Evolutionary conservation across 306 rosid species (phyloP).

Genomic region (Calophaca sinica): DNA sequence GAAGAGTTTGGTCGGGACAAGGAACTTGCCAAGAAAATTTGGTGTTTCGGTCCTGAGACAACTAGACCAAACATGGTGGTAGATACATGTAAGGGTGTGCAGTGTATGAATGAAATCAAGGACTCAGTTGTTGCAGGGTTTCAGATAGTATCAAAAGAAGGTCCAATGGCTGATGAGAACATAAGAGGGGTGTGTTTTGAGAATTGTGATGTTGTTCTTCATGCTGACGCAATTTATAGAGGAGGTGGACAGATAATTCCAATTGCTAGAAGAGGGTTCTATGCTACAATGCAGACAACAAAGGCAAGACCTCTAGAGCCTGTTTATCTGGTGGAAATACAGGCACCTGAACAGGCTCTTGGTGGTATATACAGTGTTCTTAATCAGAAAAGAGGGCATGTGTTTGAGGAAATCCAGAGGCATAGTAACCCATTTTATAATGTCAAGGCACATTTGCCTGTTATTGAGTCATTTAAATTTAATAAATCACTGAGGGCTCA

Average conservation of each 20-base stretch:
- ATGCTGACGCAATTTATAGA: slow-evolving; percentile 74
- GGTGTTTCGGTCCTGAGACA: slow-evolving; percentile 81
- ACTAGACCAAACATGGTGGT: slow-evolving; percentile 78
- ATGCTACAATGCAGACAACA: slow-evolving; percentile 52
- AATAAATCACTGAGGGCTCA: slow-evolving; percentile 59
- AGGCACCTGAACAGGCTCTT: slow-evolving; percentile 75
- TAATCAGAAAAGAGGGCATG: slow-evolving; percentile 69
- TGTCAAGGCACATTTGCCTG: slow-evolving; percentile 66
- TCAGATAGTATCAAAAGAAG: slow-evolving; percentile 70
- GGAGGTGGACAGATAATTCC: slow-evolving; percentile 80
- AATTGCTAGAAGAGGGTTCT: slow-evolving; percentile 68
- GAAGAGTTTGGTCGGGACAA: slow-evolving; percentile 73
- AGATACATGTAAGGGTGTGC: slow-evolving; percentile 72
- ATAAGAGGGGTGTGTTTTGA: slow-evolving; percentile 70
- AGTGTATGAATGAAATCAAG: slow-evolving; percentile 72
- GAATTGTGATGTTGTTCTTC: slow-evolving; percentile 74
- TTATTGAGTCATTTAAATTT: slow-evolving; percentile 64
- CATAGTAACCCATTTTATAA: slow-evolving; percentile 65
- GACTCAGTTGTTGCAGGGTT: slow-evolving; percentile 75
- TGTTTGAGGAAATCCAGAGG: slow-evolving; percentile 69
- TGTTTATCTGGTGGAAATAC: no score
- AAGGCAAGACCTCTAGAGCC: no score
- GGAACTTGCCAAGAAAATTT: slow-evolving; percentile 74
- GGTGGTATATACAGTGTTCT: slow-evolving; percentile 42
- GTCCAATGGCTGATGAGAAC: slow-evolving; percentile 69